These are phyloP conservation scores for Tagetes erecta DNA, from an alignment of 129 eudicot species.

Conservation along the genomic window DNA sequence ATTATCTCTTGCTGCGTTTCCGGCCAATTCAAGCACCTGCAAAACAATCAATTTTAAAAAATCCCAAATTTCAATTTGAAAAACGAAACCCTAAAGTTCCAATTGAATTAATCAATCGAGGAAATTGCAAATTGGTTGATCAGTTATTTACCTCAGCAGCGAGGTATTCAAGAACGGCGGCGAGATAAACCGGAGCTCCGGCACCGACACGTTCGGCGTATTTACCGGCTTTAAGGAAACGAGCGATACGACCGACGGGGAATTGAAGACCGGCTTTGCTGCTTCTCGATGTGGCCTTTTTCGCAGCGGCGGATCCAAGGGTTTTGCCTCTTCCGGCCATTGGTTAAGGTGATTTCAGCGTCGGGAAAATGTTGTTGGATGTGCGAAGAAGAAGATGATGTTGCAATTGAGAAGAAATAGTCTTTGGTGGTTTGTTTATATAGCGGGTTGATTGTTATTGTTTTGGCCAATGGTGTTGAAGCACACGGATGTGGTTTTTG, in stretches of 20 bases:
- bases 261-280: conserved; percentile 48
- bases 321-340: conserved; percentile 47
- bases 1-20: conserved; percentile 45
- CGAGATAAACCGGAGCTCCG: conserved; percentile 32
- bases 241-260: conserved; percentile 47
- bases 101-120: background rate
- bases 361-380: conserved; percentile 7
- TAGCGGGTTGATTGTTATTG: background rate
- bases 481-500: conserved; percentile 14
- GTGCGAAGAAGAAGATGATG: background rate
- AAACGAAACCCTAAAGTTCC: conserved; percentile 19
- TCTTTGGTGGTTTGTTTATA: background rate
- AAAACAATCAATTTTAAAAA: conserved; percentile 16
- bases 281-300: conserved; percentile 39
- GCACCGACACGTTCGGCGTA: conserved; percentile 59
- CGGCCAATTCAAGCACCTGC: conserved; percentile 44
- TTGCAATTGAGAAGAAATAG: background rate
- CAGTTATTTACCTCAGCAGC: conserved; percentile 55
- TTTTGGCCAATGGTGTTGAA: conserved; percentile 16
- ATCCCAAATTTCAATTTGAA: background rate
- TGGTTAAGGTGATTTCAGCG: background rate
- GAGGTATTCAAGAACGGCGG: conserved; percentile 30
- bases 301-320: conserved; percentile 35
- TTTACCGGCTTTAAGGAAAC: conserved; percentile 41
- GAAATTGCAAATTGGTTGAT: too few species aligned